These are phyloP conservation scores for Candida loeiensis DNA, from an alignment of 805 yeast species.

Conservation along the genomic window DNA sequence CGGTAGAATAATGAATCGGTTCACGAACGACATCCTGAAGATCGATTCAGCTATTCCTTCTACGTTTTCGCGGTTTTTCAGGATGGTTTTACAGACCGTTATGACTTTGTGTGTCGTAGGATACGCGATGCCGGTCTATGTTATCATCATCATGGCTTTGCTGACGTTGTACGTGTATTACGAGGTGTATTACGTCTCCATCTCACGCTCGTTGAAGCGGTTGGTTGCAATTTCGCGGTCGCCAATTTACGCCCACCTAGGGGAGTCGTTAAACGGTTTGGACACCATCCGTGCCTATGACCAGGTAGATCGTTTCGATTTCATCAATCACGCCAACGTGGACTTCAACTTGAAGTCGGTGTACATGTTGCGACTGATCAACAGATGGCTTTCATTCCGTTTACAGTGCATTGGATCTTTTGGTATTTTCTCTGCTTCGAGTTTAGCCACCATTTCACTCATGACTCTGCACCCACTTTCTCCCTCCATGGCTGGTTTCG, in stretches of 20 bases:
- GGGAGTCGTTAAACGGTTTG: constrained; percentile 26
- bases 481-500: constrained; percentile 61
- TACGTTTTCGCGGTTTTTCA: constrained; percentile 17
- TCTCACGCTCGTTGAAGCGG: constrained; percentile 26
- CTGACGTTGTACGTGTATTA: constrained; percentile 21
- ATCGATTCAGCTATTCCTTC: constrained; percentile 23
- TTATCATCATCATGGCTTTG: constrained; percentile 18
- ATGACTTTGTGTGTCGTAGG: constrained; percentile 22
- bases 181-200: constrained; percentile 23
- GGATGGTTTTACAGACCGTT: constrained; percentile 16
- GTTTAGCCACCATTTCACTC: constrained; percentile 42
- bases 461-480: constrained; percentile 41
- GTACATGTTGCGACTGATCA: constrained; percentile 20
- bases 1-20: constrained; percentile 28
- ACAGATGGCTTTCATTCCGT: constrained; percentile 27
- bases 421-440: constrained; percentile 25
- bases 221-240: constrained; percentile 23
- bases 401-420: constrained; percentile 22
- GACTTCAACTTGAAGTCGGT: constrained; percentile 19
- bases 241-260: constrained; percentile 28
- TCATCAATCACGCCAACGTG: constrained; percentile 20
- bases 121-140: constrained; percentile 23
- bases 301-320: constrained; percentile 21
- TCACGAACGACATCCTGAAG: constrained; percentile 24
- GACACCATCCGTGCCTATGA: constrained; percentile 27